Conservation (phyloP, 2,329 filamentous ascomycete species). For the Gaeumannomyces tritici region DNA sequence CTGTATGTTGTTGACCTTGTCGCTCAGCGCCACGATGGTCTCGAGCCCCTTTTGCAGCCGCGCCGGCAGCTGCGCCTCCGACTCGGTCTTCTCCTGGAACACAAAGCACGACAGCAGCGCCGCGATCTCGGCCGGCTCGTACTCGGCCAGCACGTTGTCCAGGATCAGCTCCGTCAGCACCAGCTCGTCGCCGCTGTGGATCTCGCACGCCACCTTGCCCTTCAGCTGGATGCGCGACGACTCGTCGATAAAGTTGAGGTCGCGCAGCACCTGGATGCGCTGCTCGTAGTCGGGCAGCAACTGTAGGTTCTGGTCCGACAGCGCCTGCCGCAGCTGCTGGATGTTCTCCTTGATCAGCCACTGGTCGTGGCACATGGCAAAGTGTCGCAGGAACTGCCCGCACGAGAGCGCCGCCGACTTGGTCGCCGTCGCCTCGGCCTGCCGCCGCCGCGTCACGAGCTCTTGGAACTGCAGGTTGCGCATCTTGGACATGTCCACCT, state of each 20-base stretch:
- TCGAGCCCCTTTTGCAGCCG: slow-evolving; percentile 74
- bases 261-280: slow-evolving; percentile 81
- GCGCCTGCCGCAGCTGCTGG: slow-evolving; percentile 70
- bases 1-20: slow-evolving; percentile 87
- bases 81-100: slow-evolving; percentile 92
- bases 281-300: slow-evolving; percentile 95
- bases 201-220: slow-evolving; percentile 96
- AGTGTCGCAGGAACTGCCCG: slow-evolving; percentile 79
- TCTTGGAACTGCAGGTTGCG: slow-evolving; percentile 77
- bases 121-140: slow-evolving; percentile 93
- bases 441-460: slow-evolving; percentile 60
- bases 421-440: slow-evolving; percentile 43
- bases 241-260: slow-evolving; percentile 85
- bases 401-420: slow-evolving; percentile 60
- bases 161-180: slow-evolving; percentile 93
- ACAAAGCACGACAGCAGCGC: slow-evolving; percentile 90
- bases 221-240: slow-evolving; percentile 85
- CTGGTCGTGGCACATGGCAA: slow-evolving; percentile 91
- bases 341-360: slow-evolving; percentile 96
- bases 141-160: slow-evolving; percentile 91
- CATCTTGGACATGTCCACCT: slow-evolving; percentile 72
- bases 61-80: slow-evolving; percentile 69
- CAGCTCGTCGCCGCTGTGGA: slow-evolving; percentile 92
- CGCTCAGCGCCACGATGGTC: slow-evolving; percentile 80
- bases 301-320: slow-evolving; percentile 94